Conservation (phyloP, 1,284 basidiomycete species). For the Cutaneotrichosporon mucoides region DNA sequence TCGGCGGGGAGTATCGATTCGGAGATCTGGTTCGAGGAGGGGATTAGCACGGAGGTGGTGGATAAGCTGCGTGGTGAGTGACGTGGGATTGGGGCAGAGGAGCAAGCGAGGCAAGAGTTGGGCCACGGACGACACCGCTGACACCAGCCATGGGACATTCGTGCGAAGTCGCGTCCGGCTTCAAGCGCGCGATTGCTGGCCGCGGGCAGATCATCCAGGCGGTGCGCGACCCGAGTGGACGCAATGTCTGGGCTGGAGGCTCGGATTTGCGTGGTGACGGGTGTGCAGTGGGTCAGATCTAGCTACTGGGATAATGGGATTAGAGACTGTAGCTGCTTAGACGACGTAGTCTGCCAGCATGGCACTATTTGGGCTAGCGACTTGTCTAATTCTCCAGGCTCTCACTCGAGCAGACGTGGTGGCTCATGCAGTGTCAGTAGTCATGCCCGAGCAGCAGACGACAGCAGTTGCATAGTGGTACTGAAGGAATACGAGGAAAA, state of each 20-base stretch:
- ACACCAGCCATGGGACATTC: conserved; percentile 77
- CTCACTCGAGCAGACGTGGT: too few relatives aligned
- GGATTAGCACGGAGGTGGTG: conserved; percentile 60
- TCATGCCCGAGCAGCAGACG: too few relatives aligned
- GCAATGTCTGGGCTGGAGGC: conserved; percentile 78
- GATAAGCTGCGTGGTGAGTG: conserved; percentile 54
- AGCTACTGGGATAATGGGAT: too few relatives aligned
- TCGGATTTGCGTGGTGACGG: conserved; percentile 84
- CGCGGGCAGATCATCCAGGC: conserved; percentile 85
- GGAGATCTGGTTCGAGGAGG: conserved; percentile 76
- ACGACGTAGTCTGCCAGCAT: too few relatives aligned
- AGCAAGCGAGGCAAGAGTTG: too few relatives aligned
- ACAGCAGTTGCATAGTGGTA: conserved; percentile 1
- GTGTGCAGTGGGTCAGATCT: conserved; percentile 82
- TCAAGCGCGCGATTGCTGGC: conserved; percentile 70
- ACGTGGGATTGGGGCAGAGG: too few relatives aligned
- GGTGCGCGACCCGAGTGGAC: conserved; percentile 60
- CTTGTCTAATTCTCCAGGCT: too few relatives aligned
- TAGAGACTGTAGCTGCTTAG: conserved; percentile 9
- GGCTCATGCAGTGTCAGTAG: too few relatives aligned
- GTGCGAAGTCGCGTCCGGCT: conserved; percentile 61
- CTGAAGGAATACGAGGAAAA: background rate
- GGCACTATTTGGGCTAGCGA: too few relatives aligned
- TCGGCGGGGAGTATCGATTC: conserved; percentile 61
- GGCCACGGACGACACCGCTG: background rate